A percentile compares a stretch with the other conserved stretches of the same genome.
Conservation (phyloP, 116 monocot genomes). For the Papilionanthe hybrid region DNA sequence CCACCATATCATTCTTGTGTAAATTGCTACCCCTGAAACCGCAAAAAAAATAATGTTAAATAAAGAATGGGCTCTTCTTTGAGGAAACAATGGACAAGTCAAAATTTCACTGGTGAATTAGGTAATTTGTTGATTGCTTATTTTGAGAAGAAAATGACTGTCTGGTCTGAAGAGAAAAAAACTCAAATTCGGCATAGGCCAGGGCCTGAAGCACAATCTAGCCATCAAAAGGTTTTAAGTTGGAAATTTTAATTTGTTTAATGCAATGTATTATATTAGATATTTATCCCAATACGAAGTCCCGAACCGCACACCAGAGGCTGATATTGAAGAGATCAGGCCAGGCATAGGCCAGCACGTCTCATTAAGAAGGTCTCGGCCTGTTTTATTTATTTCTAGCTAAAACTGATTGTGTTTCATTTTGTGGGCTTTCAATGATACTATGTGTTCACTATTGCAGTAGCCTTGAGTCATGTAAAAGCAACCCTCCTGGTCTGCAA, state of each 20-base stretch:
- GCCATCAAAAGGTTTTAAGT: neutral
- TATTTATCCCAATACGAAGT: neutral
- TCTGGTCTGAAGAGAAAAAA: neutral
- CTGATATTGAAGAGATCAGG: neutral
- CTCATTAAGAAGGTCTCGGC: neutral
- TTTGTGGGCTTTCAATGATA: neutral
- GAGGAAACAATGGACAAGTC: neutral
- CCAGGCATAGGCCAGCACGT: neutral
- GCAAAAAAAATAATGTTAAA: conserved; percentile 1
- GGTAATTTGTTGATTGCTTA: neutral
- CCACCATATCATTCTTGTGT: conserved; percentile 53
- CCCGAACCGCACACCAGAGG: neutral
- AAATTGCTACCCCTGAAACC: conserved; percentile 67
- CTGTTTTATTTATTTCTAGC: neutral
- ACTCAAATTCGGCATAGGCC: neutral
- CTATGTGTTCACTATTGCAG: neutral
- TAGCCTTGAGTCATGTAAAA: neutral
- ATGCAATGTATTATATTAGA: neutral
- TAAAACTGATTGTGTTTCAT: neutral
- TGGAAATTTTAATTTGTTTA: neutral
- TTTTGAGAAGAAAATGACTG: neutral
- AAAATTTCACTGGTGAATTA: neutral
- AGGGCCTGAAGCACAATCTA: neutral
- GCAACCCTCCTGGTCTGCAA: neutral
- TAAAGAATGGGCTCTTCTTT: neutral